Conservation (phyloP, 495 filamentous ascomycete genomes). For the Penicillium pulvis region DNA sequence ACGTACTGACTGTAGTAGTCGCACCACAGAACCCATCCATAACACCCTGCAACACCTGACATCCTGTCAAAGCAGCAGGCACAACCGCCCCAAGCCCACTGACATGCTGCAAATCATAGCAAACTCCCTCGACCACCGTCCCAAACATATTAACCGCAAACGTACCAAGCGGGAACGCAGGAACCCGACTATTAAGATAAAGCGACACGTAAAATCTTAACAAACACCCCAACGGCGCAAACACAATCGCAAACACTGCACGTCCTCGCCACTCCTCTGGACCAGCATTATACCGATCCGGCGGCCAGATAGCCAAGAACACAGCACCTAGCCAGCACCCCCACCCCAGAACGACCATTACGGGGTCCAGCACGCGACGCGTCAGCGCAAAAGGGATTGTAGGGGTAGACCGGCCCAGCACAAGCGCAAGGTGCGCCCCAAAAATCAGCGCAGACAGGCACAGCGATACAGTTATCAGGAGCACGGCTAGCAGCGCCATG, state of each 20-base stretch:
- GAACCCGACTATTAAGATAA: conserved; percentile 63
- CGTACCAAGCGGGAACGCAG: conserved; percentile 83
- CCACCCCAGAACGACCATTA: conserved; percentile 63
- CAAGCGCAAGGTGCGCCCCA: conserved; percentile 73
- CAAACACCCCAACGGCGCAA: conserved; percentile 82
- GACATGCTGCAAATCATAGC: conserved; percentile 71
- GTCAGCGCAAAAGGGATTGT: conserved; percentile 58
- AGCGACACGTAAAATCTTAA: conserved; percentile 69
- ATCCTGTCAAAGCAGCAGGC: conserved; percentile 51
- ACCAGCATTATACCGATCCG: conserved; percentile 51
- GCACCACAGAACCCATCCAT: conserved; percentile 92
- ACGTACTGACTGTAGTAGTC: conserved; percentile 90
- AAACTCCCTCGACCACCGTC: conserved; percentile 64
- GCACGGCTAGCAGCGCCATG: conserved; percentile 72
- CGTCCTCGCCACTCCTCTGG: conserved; percentile 65
- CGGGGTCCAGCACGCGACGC: conserved; percentile 63
- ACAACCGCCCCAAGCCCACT: conserved; percentile 23
- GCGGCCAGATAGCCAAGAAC: conserved; percentile 73
- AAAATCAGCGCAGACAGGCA: conserved; percentile 52
- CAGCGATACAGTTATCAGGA: conserved; percentile 67
- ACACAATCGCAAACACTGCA: conserved; percentile 76
- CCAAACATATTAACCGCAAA: conserved; percentile 84
- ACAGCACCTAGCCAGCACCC: conserved; percentile 80
- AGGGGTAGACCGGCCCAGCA: conserved; percentile 49
- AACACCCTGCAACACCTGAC: conserved; percentile 81